Evolutionary conservation across 345 rosid species (phyloP), one percentile per base, ranked within the genome.

Genomic region (Anacardium occidentale): DNA sequence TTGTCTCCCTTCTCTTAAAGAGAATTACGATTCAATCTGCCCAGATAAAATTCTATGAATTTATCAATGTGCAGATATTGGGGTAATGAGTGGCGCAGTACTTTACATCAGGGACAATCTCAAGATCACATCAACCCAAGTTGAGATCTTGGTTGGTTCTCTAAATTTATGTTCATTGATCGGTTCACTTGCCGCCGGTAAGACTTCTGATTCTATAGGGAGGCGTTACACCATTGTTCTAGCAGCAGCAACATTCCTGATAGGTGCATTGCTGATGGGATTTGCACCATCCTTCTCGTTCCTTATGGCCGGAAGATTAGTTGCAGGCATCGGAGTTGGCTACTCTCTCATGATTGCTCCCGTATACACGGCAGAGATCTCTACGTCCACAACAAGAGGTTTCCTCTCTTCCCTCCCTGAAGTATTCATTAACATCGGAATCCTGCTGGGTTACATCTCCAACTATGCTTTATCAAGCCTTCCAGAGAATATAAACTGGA

Each of bases 331-430:
- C 0, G 99, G 99, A 5, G 90, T 91, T 7, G 99, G 98, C 2
- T 92, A 86, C 47, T 97, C 97, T 2, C 88, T 92, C 77, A 88
- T 95, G 98, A 92, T 95, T 8, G 98, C 98, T 21, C 98, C 98
- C 0, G 98, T 95, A 2, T 95, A 92, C 65, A 89, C 97, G 0
- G 92, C 97, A 13, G 98, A 95, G 71, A 85, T 95, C 44, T 84
- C 99, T n/a, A 97, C 99, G 5, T 91, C 99, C 0, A 81, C 97
- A 21, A 70, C 89, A 17, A 96, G 99, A 3, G 98, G 99, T 22
- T 92, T 88, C 66, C 98, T 95, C 68, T 86, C 86, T 45, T 95
- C 99, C 22, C 86, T 95, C 64, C 97, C 99, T 0, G 98, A 95
- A 87, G 98, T 88, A 54, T 88, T 87, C 77, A 82, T 83, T 47